These are phyloP conservation scores for Cercophora scortea DNA, from an alignment of 495 filamentous ascomycete species.

Conservation along the genomic window DNA sequence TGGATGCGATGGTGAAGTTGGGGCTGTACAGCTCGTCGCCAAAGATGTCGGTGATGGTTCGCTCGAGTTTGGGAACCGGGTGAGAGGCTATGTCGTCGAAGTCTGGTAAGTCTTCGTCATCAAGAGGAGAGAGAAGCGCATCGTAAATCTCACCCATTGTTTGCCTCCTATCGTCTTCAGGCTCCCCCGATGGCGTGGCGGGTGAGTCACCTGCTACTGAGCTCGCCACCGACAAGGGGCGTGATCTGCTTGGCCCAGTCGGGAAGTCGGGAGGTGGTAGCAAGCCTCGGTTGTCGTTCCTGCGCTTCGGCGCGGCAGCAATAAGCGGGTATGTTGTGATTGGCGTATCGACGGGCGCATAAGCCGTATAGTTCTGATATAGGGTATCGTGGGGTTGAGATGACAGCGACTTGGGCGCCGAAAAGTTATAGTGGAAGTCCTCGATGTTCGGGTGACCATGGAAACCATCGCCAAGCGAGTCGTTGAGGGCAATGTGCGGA, in stretches of 20 bases:
- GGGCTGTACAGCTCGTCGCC: constrained; percentile 82
- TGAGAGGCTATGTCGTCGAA: constrained; percentile 39
- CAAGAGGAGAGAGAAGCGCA: constrained; percentile 43
- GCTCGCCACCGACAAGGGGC: constrained; percentile 42
- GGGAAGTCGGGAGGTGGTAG: constrained; percentile 27
- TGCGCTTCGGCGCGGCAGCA: constrained; percentile 23
- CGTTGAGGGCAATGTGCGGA: constrained; percentile 44
- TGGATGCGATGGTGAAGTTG: constrained; percentile 45
- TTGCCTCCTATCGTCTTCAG: constrained; percentile 39
- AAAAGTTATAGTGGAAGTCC: constrained; percentile 29
- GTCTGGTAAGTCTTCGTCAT: constrained; percentile 31
- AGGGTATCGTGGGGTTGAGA: constrained; percentile 19
- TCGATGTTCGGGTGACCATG: constrained; percentile 29
- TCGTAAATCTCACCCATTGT: constrained; percentile 38
- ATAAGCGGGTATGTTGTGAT: constrained; percentile 19
- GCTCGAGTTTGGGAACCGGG: constrained; percentile 67
- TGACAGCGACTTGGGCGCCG: constrained; percentile 26
- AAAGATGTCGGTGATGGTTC: constrained; percentile 80
- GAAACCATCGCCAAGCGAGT: constrained; percentile 29
- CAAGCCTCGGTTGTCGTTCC: constrained; percentile 25
- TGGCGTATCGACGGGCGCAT: constrained; percentile 11
- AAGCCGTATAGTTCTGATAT: constrained; percentile 24
- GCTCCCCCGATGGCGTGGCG: constrained; percentile 42
- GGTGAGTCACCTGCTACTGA: constrained; percentile 47
- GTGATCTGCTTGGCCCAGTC: constrained; percentile 26